These are phyloP conservation scores for Boletus speciosus DNA, from an alignment of 768 basidiomycete genomes.

Conservation along the genomic window DNA sequence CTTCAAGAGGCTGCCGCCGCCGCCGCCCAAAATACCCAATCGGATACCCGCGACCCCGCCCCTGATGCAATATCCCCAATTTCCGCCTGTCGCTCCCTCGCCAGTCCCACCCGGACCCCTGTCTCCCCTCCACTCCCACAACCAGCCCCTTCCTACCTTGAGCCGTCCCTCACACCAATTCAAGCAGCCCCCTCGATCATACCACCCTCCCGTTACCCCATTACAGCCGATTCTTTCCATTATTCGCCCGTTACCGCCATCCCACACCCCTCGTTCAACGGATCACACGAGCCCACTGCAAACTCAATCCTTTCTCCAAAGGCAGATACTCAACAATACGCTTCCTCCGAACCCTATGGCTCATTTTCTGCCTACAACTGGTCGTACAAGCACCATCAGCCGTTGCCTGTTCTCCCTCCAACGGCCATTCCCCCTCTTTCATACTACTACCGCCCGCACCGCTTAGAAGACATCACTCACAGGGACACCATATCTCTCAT, in stretches of 20 bases:
- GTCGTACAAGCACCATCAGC: slow-evolving; percentile 64
- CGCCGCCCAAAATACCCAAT: slow-evolving; percentile 32
- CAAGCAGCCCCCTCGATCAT: slow-evolving; percentile 40
- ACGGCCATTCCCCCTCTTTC: slow-evolving; percentile 55
- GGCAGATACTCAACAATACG: slow-evolving; percentile 36
- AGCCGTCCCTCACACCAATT: slow-evolving; percentile 43
- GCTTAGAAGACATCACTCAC: slow-evolving; percentile 79
- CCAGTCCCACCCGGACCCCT: slow-evolving; percentile 47
- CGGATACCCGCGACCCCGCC: slow-evolving; percentile 35
- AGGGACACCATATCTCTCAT: slow-evolving; percentile 79
- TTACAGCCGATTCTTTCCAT: slow-evolving; percentile 65
- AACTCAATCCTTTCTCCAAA: slow-evolving; percentile 36
- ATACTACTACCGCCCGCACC: slow-evolving; percentile 68
- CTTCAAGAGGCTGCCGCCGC: slow-evolving; percentile 75
- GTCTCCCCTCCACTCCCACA: slow-evolving; percentile 42
- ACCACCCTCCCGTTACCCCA: slow-evolving; percentile 68
- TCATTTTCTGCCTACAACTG: slow-evolving; percentile 67
- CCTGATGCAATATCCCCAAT: slow-evolving; percentile 45
- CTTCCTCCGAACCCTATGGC: slow-evolving; percentile 53
- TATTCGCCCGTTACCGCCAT: slow-evolving; percentile 40
- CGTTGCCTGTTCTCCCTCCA: slow-evolving; percentile 44
- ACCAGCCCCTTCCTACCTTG: slow-evolving; percentile 42
- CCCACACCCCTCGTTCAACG: slow-evolving; percentile 37
- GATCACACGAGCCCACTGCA: slow-evolving; percentile 35
- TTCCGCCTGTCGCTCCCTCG: slow-evolving; percentile 34